Evolutionary conservation across 2,329 filamentous ascomycete species (phyloP).

Genomic region (Ceratocystis colombiana): DNA sequence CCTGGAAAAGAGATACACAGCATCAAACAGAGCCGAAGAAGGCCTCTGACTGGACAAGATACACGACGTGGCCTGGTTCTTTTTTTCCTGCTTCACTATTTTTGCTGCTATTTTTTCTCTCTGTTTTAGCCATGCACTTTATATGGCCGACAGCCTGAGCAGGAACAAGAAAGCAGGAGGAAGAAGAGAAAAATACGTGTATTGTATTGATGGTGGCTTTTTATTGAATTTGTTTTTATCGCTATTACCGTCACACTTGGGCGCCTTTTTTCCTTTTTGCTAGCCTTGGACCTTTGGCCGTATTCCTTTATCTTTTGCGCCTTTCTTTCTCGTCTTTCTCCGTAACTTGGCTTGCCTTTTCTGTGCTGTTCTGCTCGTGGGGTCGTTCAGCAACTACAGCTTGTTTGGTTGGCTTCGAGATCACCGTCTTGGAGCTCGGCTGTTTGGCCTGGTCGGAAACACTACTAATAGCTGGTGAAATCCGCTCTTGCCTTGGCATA

Average conservation of each 20-base stretch:
- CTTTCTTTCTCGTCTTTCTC: not conserved
- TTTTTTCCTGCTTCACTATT: conserved; percentile 1
- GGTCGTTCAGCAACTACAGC: no score
- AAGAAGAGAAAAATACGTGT: not conserved
- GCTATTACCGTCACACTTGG: conserved; percentile 10
- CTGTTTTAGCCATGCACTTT: not conserved
- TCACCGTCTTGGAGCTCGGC: not conserved
- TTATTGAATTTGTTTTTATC: not conserved
- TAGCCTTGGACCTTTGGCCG: conserved; percentile 2
- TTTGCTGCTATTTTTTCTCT: no score
- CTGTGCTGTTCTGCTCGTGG: not conserved
- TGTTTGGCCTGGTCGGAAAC: no score
- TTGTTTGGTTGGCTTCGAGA: conserved; percentile 6
- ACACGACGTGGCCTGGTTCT: not conserved
- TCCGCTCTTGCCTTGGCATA: no score
- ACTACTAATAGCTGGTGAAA: no score
- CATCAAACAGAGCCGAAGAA: not conserved
- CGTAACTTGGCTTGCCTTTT: not conserved
- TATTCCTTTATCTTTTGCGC: not conserved
- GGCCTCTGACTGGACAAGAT: not conserved
- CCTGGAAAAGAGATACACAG: conserved; percentile 5
- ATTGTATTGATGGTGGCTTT: conserved; percentile 6
- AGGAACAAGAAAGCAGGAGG: not conserved
- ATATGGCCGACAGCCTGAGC: not conserved
- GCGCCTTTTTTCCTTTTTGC: conserved; percentile 1